Conservation (phyloP, 176 grass and related monocot species). For the Triticum timopheevii region DNA sequence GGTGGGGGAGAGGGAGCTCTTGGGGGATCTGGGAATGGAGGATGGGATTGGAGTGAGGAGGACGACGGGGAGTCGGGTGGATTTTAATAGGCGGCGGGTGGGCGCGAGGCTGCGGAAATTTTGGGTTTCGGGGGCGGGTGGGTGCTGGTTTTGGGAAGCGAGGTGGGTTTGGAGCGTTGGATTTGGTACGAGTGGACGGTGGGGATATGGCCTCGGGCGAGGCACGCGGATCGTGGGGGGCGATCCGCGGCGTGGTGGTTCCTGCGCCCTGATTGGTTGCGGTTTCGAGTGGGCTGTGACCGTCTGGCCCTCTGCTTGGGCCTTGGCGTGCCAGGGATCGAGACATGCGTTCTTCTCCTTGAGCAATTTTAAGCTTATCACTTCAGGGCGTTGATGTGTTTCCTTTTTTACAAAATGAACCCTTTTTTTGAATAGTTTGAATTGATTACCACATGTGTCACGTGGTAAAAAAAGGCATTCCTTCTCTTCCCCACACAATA, state of each 20-base stretch:
- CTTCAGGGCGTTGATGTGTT: too few species aligned
- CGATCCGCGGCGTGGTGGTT: constrained; percentile 26
- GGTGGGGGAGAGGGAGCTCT: not conserved
- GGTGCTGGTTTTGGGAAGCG: not conserved
- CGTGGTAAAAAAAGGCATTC: too few species aligned
- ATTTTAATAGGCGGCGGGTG: constrained; percentile 18
- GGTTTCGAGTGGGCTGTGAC: too few species aligned
- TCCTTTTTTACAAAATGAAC: too few species aligned
- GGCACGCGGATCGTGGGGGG: constrained; percentile 17
- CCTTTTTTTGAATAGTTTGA: too few species aligned
- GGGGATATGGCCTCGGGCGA: not conserved
- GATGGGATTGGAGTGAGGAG: not conserved
- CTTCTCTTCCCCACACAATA: too few species aligned
- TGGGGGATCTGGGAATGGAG: not conserved
- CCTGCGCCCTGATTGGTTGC: constrained; percentile 21
- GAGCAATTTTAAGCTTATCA: too few species aligned
- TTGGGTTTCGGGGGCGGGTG: not conserved
- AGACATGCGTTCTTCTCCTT: too few species aligned
- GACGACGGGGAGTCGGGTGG: rapidly evolving
- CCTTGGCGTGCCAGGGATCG: too few species aligned
- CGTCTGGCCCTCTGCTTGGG: too few species aligned
- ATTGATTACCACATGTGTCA: too few species aligned
- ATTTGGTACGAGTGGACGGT: not conserved
- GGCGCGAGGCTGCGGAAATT: constrained; percentile 19
- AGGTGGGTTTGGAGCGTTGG: constrained; percentile 21